These are phyloP conservation scores for Salix brachista DNA, from an alignment of 345 rosid genomes.

Conservation along the genomic window DNA sequence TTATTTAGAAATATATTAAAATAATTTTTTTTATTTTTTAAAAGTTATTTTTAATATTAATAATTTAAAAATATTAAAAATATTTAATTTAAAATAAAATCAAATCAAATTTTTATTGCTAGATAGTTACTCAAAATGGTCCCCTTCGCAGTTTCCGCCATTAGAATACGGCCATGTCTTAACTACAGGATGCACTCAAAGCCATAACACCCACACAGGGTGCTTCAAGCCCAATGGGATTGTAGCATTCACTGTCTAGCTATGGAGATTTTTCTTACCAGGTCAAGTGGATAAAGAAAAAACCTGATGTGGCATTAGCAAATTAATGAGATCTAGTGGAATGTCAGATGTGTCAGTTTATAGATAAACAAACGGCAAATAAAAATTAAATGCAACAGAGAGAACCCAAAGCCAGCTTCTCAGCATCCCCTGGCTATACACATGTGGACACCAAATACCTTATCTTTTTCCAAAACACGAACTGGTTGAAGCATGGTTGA, in stretches of 20 bases:
- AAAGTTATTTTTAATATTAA: too few relatives aligned
- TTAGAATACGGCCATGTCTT: conserved; percentile 4
- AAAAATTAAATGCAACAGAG: neutral
- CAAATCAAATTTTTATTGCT: too few relatives aligned
- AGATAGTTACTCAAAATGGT: neutral
- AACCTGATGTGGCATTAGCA: conserved; percentile 9
- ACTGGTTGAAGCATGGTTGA: neutral
- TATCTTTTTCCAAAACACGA: neutral
- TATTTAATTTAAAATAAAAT: too few relatives aligned
- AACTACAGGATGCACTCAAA: conserved; percentile 7
- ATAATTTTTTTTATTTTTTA: too few relatives aligned
- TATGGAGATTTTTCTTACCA: neutral
- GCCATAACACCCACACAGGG: neutral
- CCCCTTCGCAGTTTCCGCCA: conserved; percentile 8
- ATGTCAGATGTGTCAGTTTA: conserved; percentile 40
- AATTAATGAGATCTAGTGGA: conserved; percentile 36
- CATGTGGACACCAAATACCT: neutral
- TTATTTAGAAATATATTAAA: too few relatives aligned
- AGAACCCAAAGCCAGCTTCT: conserved; percentile 25
- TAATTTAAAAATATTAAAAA: too few relatives aligned
- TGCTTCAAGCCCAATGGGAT: conserved; percentile 10
- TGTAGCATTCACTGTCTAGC: neutral
- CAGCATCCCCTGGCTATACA: neutral
- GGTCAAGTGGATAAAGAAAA: neutral
- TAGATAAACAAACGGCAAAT: conserved; percentile 15